phyloP scores from a whole-genome alignment of 441 rosid genomes.

The Pelargonium fulgidum region DNA sequence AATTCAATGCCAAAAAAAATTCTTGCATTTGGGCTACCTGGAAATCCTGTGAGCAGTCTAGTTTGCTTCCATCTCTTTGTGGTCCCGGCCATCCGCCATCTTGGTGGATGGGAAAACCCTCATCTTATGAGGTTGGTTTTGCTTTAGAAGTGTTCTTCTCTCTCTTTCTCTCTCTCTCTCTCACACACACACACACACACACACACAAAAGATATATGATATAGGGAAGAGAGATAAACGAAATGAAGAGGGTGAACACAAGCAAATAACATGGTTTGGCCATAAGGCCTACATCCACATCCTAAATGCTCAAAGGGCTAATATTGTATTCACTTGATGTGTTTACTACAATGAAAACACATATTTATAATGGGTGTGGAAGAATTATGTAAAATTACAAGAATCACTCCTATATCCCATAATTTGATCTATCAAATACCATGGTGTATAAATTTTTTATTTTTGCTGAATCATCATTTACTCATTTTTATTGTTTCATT shows the following conservation, averaged over 20 bases:
- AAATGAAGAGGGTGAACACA: background rate
- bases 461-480: slow-evolving; percentile 4
- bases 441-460: no score
- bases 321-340: no score
- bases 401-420: no score
- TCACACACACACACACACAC: no score
- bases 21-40: slow-evolving; percentile 94
- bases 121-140: slow-evolving; percentile 56
- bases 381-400: no score
- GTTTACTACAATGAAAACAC: no score
- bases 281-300: no score
- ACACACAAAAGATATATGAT: background rate
- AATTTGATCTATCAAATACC: no score
- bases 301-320: no score
- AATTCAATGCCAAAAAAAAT: slow-evolving; percentile 35
- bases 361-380: no score
- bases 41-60: slow-evolving; percentile 91
- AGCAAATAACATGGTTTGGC: no score
- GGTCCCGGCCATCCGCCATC: slow-evolving; percentile 64
- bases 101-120: slow-evolving; percentile 84
- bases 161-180: slow-evolving; percentile 5
- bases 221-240: background rate
- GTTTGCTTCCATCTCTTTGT: slow-evolving; percentile 89
- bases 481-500: slow-evolving; percentile 3
- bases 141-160: slow-evolving; percentile 20